Conservation (phyloP, 331 rosid genomes). For the Quercus lobata region DNA sequence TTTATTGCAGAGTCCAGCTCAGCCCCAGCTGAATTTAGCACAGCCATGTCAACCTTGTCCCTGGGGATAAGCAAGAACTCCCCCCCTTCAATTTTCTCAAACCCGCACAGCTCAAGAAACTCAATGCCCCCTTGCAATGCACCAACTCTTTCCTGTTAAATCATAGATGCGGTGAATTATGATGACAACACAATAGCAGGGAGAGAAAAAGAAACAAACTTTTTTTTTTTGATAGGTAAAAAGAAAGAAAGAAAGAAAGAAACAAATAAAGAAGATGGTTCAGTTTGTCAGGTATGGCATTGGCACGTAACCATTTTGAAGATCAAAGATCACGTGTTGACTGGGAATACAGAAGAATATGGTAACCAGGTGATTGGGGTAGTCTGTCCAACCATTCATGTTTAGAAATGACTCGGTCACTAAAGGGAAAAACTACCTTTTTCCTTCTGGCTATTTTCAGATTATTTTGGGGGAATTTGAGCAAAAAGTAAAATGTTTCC, state of each 20-base stretch:
- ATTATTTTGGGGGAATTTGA: not conserved
- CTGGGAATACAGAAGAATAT: not conserved
- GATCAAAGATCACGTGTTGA: not conserved
- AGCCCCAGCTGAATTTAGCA: slow-evolving; percentile 80
- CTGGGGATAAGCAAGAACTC: slow-evolving; percentile 71
- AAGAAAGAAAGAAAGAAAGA: not conserved
- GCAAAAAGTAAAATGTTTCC: not conserved
- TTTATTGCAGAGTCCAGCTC: slow-evolving; percentile 92
- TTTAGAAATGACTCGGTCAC: not conserved
- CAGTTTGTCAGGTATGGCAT: not conserved
- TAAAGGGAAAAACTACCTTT: not conserved
- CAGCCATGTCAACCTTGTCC: slow-evolving; percentile 69
- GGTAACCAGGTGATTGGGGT: not conserved
- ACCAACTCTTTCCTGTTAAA: slow-evolving; percentile 82
- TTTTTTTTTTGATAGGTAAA: too few relatives aligned
- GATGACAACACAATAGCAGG: not conserved
- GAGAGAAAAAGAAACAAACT: not conserved
- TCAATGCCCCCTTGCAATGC: slow-evolving; percentile 75
- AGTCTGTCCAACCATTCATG: not conserved
- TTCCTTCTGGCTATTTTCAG: not conserved
- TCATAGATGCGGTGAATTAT: not conserved
- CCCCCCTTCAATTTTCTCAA: slow-evolving; percentile 69
- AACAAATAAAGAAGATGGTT: not conserved
- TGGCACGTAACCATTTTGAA: not conserved
- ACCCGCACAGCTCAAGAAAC: slow-evolving; percentile 92